Conservation (phyloP, 2,329 filamentous ascomycete species). For the Trichoderma cornu-damae region DNA sequence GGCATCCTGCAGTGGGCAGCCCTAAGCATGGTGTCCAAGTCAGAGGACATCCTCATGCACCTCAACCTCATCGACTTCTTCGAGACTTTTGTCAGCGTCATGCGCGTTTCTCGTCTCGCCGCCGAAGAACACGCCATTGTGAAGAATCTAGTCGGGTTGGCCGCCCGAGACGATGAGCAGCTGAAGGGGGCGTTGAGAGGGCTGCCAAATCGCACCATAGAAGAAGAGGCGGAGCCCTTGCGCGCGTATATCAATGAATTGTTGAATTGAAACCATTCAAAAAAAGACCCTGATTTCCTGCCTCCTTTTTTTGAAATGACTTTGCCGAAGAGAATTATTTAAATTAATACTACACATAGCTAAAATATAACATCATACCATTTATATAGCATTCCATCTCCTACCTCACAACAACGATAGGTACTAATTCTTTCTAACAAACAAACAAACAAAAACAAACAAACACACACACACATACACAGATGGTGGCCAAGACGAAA, state of each 20-base stretch:
- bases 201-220: conserved; percentile 46
- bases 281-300: background rate
- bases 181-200: conserved; percentile 37
- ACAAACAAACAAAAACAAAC: too few relatives aligned
- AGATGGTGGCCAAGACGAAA: conserved; percentile 3
- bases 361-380: background rate
- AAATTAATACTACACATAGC: background rate
- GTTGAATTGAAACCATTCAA: conserved; percentile 28
- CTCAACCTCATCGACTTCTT: conserved; percentile 50
- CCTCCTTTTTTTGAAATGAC: too few relatives aligned
- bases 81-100: conserved; percentile 45
- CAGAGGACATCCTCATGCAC: conserved; percentile 49
- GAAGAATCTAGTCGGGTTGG: conserved; percentile 39
- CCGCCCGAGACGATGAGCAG: conserved; percentile 35
- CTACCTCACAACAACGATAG: background rate
- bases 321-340: conserved; percentile 27
- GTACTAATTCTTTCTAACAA: too few relatives aligned
- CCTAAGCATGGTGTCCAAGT: conserved; percentile 46
- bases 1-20: conserved; percentile 49
- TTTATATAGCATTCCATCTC: conserved; percentile 7
- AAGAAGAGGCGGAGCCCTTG: conserved; percentile 47
- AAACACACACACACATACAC: conserved; percentile 9
- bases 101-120: conserved; percentile 39
- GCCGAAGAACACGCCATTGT: conserved; percentile 35
- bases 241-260: conserved; percentile 42